phyloP scores from a whole-genome alignment of 2,329 filamentous ascomycete species.

The Penicillium sp. region DNA sequence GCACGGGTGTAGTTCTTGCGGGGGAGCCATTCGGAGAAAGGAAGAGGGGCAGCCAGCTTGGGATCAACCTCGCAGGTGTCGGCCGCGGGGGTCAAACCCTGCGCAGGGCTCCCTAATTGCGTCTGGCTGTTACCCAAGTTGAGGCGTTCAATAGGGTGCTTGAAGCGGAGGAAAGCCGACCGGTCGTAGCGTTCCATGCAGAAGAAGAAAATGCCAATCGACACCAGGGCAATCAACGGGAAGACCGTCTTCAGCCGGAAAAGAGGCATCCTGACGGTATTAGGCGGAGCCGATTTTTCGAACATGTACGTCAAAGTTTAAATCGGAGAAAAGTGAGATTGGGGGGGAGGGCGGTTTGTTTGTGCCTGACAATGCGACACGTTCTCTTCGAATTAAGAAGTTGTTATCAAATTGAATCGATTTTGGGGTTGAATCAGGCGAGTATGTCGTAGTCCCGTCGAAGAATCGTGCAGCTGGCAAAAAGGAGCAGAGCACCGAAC shows the following conservation, averaged over 20 bases:
- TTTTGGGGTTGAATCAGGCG: not conserved
- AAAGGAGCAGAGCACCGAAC: conserved; percentile 15
- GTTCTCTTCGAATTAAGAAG: conserved; percentile 9
- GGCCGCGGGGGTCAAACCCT: conserved; percentile 31
- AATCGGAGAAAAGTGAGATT: not conserved
- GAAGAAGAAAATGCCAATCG: conserved; percentile 50
- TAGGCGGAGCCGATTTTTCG: conserved; percentile 35
- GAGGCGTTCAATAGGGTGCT: conserved; percentile 42
- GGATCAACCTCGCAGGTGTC: conserved; percentile 45
- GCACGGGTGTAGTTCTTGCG: conserved; percentile 53
- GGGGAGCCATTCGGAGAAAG: conserved; percentile 50
- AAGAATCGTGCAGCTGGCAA: not conserved
- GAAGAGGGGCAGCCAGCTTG: conserved; percentile 41
- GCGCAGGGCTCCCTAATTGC: conserved; percentile 23
- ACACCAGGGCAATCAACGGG: conserved; percentile 46
- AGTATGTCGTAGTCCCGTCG: not conserved
- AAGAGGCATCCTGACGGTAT: conserved; percentile 46
- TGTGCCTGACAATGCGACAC: not conserved
- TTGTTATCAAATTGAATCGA: conserved; percentile 8
- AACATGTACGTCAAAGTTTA: conserved; percentile 37
- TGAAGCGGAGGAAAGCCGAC: conserved; percentile 45
- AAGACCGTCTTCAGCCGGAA: conserved; percentile 49
- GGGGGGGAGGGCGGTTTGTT: not conserved
- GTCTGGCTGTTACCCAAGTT: conserved; percentile 26
- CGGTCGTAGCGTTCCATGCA: conserved; percentile 48